Evolutionary conservation across 2,329 filamentous ascomycete genomes (phyloP).

Genomic region (Emmonsiellopsis sp.): DNA sequence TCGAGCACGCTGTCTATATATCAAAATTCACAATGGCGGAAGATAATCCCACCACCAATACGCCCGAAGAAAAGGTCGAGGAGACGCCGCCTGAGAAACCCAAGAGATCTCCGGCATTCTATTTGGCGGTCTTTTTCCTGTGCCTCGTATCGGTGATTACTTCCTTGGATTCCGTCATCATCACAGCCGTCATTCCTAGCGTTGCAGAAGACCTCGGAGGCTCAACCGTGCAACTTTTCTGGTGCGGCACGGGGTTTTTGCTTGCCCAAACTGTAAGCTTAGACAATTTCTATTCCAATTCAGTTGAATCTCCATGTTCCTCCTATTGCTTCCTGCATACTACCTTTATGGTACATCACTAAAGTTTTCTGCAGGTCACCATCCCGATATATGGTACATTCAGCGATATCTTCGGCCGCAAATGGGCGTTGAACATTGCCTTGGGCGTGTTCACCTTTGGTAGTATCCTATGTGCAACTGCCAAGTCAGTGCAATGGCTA

Average conservation of each 20-base stretch:
- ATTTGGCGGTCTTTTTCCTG: not conserved
- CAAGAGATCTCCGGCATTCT: conserved; percentile 1
- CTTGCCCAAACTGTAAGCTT: not conserved
- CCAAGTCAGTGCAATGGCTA: conserved; percentile 31
- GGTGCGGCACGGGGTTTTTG: conserved; percentile 3
- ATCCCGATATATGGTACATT: conserved; percentile 6
- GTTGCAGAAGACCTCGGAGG: not conserved
- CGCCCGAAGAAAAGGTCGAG: not conserved
- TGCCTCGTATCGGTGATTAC: conserved; percentile 3
- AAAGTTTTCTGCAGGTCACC: not conserved
- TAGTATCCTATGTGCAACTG: conserved; percentile 35
- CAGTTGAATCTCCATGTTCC: not conserved
- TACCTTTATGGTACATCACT: not conserved
- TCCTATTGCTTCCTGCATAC: not conserved
- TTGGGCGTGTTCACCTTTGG: conserved; percentile 34
- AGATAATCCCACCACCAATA: not conserved
- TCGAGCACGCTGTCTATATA: too few species aligned
- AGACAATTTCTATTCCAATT: not conserved
- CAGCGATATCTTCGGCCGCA: conserved; percentile 8
- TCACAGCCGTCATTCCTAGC: not conserved
- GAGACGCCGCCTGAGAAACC: not conserved
- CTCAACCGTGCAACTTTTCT: conserved; percentile 2
- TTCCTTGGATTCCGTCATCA: conserved; percentile 2
- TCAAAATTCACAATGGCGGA: not conserved
- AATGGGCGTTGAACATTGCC: conserved; percentile 15